phyloP scores from a whole-genome alignment of 2,329 filamentous ascomycete genomes.

The Penicillium corylophilum region DNA sequence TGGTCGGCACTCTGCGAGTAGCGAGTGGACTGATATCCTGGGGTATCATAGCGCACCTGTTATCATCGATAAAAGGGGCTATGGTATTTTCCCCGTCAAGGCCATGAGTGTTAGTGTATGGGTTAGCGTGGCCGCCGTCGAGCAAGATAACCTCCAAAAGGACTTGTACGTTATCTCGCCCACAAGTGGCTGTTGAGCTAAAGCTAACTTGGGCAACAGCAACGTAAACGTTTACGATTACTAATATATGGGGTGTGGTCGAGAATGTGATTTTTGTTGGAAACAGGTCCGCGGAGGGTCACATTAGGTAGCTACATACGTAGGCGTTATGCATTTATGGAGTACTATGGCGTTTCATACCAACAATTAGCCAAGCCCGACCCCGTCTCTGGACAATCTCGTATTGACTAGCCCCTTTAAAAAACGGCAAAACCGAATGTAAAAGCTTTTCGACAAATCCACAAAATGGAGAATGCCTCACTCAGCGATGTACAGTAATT shows the following conservation, averaged over 20 bases:
- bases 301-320: neutral
- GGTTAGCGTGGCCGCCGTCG: constrained; percentile 53
- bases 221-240: constrained; percentile 13
- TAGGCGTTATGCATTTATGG: neutral
- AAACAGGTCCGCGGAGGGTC: neutral
- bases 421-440: neutral
- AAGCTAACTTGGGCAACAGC: constrained; percentile 2
- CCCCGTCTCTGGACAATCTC: neutral
- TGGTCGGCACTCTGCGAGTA: constrained; percentile 56
- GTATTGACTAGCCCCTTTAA: neutral
- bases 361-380: neutral
- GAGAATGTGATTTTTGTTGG: neutral
- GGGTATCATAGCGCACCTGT: constrained; percentile 55
- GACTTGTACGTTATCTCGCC: constrained; percentile 11
- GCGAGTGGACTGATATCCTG: constrained; percentile 64
- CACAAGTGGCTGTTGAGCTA: neutral
- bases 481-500: neutral
- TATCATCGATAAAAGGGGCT: constrained; percentile 59
- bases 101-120: constrained; percentile 60
- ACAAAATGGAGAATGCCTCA: neutral
- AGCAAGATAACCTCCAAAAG: constrained; percentile 2
- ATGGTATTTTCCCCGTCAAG: constrained; percentile 56
- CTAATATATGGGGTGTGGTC: neutral
- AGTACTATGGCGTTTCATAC: neutral
- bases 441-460: too few relatives aligned